Percentiles rank a stretch among this genome's conserved stretches.
These are phyloP conservation scores for Gymnopus androsaceus DNA, from an alignment of 1,284 basidiomycete species.

Conservation along the genomic window DNA sequence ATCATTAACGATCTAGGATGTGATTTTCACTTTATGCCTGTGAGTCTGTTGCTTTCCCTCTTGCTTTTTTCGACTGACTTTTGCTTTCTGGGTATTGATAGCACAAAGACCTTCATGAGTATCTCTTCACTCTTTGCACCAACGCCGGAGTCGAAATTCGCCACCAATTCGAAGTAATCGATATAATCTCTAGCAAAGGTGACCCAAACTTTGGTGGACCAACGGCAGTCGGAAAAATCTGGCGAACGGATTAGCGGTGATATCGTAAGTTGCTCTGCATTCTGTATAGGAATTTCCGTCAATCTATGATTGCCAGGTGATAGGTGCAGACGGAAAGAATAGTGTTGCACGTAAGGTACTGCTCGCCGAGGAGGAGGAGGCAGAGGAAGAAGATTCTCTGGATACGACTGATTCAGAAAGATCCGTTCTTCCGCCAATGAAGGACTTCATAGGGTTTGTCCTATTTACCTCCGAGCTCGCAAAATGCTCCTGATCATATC, in stretches of 20 bases:
- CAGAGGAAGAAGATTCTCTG: conserved; percentile 1
- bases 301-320: not conserved
- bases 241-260: conserved; percentile 10
- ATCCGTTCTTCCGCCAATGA: not conserved
- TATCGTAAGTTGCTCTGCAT: conserved; percentile 1
- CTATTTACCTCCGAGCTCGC: not conserved
- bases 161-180: conserved; percentile 1
- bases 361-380: conserved; percentile 6
- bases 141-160: not conserved
- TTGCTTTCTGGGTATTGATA: not conserved
- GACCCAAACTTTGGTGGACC: not conserved
- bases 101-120: conserved; percentile 7
- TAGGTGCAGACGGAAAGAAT: conserved; percentile 14
- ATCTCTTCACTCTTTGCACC: conserved; percentile 6
- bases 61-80: not conserved
- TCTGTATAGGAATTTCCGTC: not conserved
- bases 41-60: not conserved
- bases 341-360: conserved; percentile 11
- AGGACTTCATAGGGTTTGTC: conserved; percentile 3
- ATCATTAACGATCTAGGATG: conserved; percentile 11
- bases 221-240: not conserved
- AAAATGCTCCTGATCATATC: not conserved
- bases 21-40: conserved; percentile 9
- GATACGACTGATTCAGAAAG: not conserved
- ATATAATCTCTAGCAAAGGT: not conserved